phyloP scores from a whole-genome alignment of 2,329 filamentous ascomycete species.

The Claviceps capensis region DNA sequence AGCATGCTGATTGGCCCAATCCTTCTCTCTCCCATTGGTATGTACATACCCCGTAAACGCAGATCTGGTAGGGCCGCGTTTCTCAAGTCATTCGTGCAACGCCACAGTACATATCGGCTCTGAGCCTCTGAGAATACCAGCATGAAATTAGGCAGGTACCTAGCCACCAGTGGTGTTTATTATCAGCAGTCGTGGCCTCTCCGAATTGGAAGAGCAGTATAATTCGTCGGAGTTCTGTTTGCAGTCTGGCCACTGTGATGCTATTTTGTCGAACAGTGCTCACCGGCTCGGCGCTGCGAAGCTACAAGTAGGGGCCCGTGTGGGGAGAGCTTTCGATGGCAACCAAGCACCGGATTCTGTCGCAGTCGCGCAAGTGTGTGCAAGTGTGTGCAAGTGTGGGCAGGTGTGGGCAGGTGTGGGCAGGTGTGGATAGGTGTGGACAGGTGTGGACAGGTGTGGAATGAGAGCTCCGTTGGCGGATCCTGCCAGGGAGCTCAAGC shows the following conservation, averaged over 20 bases:
- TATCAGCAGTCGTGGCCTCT: neutral
- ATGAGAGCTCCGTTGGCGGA: no score
- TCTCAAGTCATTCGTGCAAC: neutral
- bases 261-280: neutral
- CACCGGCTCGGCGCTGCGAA: neutral
- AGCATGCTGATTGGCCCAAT: neutral
- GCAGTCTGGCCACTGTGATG: neutral
- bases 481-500: no score
- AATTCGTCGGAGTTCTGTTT: neutral
- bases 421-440: no score
- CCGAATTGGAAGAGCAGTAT: neutral
- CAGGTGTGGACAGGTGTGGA: no score
- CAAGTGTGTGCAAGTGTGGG: no score
- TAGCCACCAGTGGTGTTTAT: neutral
- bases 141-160: neutral
- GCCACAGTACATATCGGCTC: neutral
- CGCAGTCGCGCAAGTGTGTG: neutral
- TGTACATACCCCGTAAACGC: no score
- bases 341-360: neutral
- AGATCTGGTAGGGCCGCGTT: neutral
- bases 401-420: no score
- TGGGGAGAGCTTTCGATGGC: neutral
- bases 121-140: neutral
- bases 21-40: no score
- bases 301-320: neutral